A percentile compares a stretch with the other conserved stretches of the same genome.
Evolutionary conservation across 208 protist species (phyloP).

Genomic region (Lotmaria passim): DNA sequence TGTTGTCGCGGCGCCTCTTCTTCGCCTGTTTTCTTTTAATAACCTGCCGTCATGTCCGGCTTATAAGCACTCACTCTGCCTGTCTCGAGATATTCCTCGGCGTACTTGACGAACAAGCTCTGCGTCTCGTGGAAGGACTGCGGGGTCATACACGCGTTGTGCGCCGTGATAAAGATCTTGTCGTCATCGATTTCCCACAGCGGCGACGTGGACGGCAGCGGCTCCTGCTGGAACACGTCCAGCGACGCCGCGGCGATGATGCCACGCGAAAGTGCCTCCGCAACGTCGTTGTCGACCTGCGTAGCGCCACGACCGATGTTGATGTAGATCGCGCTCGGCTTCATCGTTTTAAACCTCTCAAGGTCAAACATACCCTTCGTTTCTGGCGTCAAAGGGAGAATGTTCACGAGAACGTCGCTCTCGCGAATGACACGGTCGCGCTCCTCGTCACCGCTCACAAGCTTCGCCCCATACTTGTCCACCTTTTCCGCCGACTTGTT

Average conservation of each 20-base stretch:
- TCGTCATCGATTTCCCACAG: conserved; percentile 62
- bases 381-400: conserved; percentile 64
- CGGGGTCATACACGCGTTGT: conserved; percentile 59
- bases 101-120: conserved; percentile 31
- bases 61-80: conserved; percentile 38
- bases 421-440: conserved; percentile 55
- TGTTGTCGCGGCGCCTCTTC: too few species aligned
- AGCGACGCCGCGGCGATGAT: conserved; percentile 65
- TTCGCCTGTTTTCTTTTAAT: too few species aligned
- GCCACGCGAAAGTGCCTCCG: conserved; percentile 45
- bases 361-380: conserved; percentile 66
- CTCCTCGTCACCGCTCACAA: conserved; percentile 34
- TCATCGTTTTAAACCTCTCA: conserved; percentile 67
- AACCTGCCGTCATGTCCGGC: conserved; percentile 34
- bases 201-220: conserved; percentile 48
- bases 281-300: conserved; percentile 59
- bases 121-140: conserved; percentile 39
- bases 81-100: conserved; percentile 39
- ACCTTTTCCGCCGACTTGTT: conserved; percentile 4
- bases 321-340: conserved; percentile 70
- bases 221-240: conserved; percentile 83
- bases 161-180: conserved; percentile 67
- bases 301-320: conserved; percentile 74
- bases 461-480: conserved; percentile 57
- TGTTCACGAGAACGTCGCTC: conserved; percentile 73